Evolutionary conservation across 306 rosid genomes (phyloP), one percentile per base, ranked within the genome.

Genomic region (Prunus mongolica): DNA sequence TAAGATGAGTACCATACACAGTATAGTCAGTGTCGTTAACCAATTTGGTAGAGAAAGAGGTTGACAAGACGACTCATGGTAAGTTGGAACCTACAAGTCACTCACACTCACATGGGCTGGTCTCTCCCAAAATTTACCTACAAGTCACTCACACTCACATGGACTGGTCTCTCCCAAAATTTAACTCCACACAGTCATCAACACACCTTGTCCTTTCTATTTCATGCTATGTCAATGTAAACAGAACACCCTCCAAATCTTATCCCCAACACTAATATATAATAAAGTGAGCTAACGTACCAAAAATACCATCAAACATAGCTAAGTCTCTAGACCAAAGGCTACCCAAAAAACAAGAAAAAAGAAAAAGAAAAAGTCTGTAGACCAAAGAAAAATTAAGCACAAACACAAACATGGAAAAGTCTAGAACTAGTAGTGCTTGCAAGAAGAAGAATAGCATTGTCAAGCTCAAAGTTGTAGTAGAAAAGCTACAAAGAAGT

Each of bases 401-500:
- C 16, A 15, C 0, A 3, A 24, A 22, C 70, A 20, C 28, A 54
- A 49, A 55, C 27, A 83, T 92, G 98, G 88, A 84, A 27, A 88
- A 75, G 64, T 32, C 75, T 25, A 83, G 63, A 76, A 65, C 34
- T 52, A 76, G 30, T 38, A 68, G 14, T 47, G 60, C 11, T 50
- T 71, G 76, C 69, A 89, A 82, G 84, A 88, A 75, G 75, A 91
- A 80, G 70, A 73, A 74, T 41, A 80, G 84, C 76, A 84, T 84
- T 62, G 84, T 86, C 69, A 87, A 85, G 84, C 82, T 93, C 28
- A 94, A 81, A 52, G 55, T 78, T 11, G 90, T 84, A 12, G 87
- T 82, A 12, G 87, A 87, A 76, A 91, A 90, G 87, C 86, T 92
- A 7, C 95, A 89, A 13, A 86, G 82, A 81, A 84, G 87, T 52